Evolutionary conservation across 192 early-diverging fungal genomes (phyloP), one percentile per base, ranked within the genome.

Genomic region (Umbelopsis sp.): DNA sequence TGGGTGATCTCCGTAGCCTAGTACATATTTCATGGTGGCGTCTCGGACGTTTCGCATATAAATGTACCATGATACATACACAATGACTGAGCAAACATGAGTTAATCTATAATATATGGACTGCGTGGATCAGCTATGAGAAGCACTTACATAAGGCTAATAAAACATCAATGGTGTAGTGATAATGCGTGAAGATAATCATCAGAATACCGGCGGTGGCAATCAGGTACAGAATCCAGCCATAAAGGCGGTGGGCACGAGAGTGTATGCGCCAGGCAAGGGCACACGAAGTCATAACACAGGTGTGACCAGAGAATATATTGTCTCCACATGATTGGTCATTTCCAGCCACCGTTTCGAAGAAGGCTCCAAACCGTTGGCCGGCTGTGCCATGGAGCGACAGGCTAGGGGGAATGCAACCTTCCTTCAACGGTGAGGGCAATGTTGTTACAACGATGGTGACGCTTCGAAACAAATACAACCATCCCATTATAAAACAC

Each of bases 231-330:
- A 73, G 70, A 65, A 82, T 55, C 64, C 78, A 85, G 9, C 72
- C 75, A 27, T 82, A 76, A 49, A 81, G 53, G 9, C 66, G 67
- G 71, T 77, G 74, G 58, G 86, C 74, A 9, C 82, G 77, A 20
- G 88, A 79, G 45, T 89, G 84, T 18, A 80, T 67, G 13, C 80
- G 76, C 88, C 86, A 87, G 18, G 86, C 78, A 52, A 89, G 68
- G 6, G 81, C 78, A n/a, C 83, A 77, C 2, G 82, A 78, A 13
- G 80, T 67, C 70, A 89, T 80, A 30, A 89, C 78, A 3, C 82
- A 79, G 1, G 88, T 87, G 74, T 89, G 88, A 9, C 88, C 88
- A 3, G 86, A 87, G 45, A 85, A 89, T n/a, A 89, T 84, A 72
- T 86, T 86, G 78, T 89, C 84, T 4, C 86, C 85, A 75, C 88